These are phyloP conservation scores for Heterobasidion occidentale DNA, from an alignment of 1,284 basidiomycete genomes.

Conservation along the genomic window DNA sequence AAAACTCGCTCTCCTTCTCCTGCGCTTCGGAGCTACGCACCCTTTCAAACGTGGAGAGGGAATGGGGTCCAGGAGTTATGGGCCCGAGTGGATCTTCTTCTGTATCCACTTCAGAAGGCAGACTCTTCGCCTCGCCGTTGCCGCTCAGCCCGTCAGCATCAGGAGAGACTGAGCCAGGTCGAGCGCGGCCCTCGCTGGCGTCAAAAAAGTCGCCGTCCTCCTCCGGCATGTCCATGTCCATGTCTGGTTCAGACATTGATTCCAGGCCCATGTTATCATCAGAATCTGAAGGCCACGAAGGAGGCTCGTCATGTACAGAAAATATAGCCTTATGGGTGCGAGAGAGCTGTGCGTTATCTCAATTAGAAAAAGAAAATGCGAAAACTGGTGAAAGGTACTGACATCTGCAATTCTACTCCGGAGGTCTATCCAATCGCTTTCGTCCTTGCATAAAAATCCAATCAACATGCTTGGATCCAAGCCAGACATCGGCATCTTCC, in stretches of 20 bases:
- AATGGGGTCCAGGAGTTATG: slow-evolving; percentile 50
- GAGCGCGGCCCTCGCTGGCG: slow-evolving; percentile 11
- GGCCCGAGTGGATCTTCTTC: slow-evolving; percentile 63
- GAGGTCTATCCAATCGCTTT: slow-evolving; percentile 82
- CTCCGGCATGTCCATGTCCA: slow-evolving; percentile 36
- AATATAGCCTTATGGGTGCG: slow-evolving; percentile 74
- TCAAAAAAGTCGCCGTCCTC: slow-evolving; percentile 40
- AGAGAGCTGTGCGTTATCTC: slow-evolving; percentile 22
- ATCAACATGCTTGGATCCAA: slow-evolving; percentile 96
- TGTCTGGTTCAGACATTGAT: slow-evolving; percentile 69
- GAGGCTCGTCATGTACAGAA: slow-evolving; percentile 78
- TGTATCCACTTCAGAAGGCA: slow-evolving; percentile 48
- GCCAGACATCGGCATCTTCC: slow-evolving; percentile 88
- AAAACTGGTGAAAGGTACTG: slow-evolving; percentile 4
- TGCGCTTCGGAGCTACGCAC: slow-evolving; percentile 16
- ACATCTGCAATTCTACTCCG: slow-evolving; percentile 67
- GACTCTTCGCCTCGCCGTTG: slow-evolving; percentile 15
- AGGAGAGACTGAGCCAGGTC: background rate
- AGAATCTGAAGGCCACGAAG: slow-evolving; percentile 68
- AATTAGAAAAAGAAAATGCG: background rate
- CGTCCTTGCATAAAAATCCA: slow-evolving; percentile 82
- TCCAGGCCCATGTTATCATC: slow-evolving; percentile 77
- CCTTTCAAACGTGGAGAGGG: slow-evolving; percentile 33
- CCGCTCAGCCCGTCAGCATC: background rate
- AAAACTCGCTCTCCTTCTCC: slow-evolving; percentile 17